phyloP scores from a whole-genome alignment of 257 asterid species.

The Plantago major region DNA sequence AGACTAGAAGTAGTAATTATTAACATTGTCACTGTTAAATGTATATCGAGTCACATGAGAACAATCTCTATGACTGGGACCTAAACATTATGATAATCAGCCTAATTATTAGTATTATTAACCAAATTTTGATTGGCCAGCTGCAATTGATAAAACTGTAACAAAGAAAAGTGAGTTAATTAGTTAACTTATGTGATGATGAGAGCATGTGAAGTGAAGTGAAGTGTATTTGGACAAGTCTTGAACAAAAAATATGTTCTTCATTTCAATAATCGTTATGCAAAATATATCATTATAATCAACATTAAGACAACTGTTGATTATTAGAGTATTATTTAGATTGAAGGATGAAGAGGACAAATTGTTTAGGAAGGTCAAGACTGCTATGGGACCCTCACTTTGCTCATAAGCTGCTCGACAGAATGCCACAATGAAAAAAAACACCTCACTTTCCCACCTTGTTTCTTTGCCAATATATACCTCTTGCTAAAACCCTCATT shows the following conservation, averaged over 20 bases:
- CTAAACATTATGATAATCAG: slow-evolving; percentile 18
- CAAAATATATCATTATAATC: slow-evolving; percentile 13
- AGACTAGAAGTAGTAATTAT: too few relatives aligned
- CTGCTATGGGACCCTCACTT: not conserved
- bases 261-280: slow-evolving; percentile 22
- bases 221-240: slow-evolving; percentile 38
- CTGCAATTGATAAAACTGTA: slow-evolving; percentile 4
- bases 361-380: slow-evolving; percentile 18
- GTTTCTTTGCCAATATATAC: slow-evolving; percentile 1
- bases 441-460: not conserved
- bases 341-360: not conserved
- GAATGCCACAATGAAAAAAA: slow-evolving; percentile 6
- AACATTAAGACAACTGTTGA: slow-evolving; percentile 36
- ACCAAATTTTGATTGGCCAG: slow-evolving; percentile 1
- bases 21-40: too few relatives aligned
- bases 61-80: slow-evolving; percentile 30
- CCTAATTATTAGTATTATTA: too few relatives aligned
- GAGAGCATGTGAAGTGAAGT: slow-evolving; percentile 29
- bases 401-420: slow-evolving; percentile 14
- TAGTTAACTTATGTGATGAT: slow-evolving; percentile 25
- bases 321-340: slow-evolving; percentile 24
- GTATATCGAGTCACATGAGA: slow-evolving; percentile 26
- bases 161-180: too few relatives aligned
- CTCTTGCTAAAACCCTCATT: slow-evolving; percentile 2
- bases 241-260: slow-evolving; percentile 14